Evolutionary conservation across 2,329 filamentous ascomycete genomes (phyloP).

Genomic region (Pseudocercospora fuligena): DNA sequence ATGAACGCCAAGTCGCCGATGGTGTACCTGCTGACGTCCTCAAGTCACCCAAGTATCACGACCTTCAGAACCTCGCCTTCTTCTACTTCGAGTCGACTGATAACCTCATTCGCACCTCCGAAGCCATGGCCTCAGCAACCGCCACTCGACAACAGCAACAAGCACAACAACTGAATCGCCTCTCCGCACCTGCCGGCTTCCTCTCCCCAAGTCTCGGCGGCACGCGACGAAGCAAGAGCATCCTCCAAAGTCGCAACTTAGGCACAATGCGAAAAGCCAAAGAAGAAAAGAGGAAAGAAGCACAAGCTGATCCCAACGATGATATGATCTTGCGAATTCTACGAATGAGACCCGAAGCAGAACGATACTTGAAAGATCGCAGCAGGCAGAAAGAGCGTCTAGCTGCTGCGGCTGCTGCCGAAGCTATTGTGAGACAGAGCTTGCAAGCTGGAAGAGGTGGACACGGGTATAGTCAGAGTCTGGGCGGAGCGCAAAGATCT

Average conservation of each 20-base stretch:
- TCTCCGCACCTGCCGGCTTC: conserved; percentile 66
- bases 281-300: conserved; percentile 92
- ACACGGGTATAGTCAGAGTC: conserved; percentile 24
- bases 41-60: conserved; percentile 97
- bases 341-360: conserved; percentile 90
- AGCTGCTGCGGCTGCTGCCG: conserved; percentile 85
- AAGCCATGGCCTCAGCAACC: conserved; percentile 90
- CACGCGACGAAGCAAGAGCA: conserved; percentile 57
- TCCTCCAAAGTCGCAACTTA: conserved; percentile 92
- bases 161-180: conserved; percentile 59
- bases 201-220: conserved; percentile 62
- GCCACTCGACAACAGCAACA: conserved; percentile 72
- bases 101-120: conserved; percentile 90
- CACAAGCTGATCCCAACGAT: conserved; percentile 93
- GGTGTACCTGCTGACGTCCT: conserved; percentile 90
- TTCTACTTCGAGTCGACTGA: conserved; percentile 96
- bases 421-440: conserved; percentile 93
- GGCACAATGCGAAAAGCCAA: conserved; percentile 96
- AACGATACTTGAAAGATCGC: conserved; percentile 83
- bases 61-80: conserved; percentile 94
- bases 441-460: conserved; percentile 58
- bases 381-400: conserved; percentile 93
- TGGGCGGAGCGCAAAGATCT: conserved; percentile 19
- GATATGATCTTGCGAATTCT: conserved; percentile 97
- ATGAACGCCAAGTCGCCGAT: conserved; percentile 78